Evolutionary conservation across 73 alveolate genomes (phyloP).

Genomic region (Symbiodinium pilosum): DNA sequence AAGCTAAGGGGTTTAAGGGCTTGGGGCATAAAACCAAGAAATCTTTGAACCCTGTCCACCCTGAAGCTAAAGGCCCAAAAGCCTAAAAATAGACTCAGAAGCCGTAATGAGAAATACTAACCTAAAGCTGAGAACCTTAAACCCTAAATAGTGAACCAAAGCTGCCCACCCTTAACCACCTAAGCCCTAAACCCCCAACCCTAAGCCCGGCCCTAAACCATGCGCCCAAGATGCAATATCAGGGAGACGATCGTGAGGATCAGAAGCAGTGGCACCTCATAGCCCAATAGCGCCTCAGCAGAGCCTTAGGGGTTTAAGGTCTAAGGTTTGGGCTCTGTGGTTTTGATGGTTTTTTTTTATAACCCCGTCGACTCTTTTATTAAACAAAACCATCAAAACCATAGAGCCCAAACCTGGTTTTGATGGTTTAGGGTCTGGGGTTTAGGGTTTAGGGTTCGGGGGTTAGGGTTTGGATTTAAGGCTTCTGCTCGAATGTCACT

Average conservation of each 20-base stretch:
- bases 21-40: neutral
- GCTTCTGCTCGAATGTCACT: too few relatives aligned
- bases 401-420: neutral
- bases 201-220: neutral
- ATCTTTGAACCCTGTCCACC: neutral
- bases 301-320: neutral
- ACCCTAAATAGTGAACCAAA: neutral
- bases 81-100: too few relatives aligned
- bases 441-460: too few relatives aligned
- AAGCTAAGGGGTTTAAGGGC: too few relatives aligned
- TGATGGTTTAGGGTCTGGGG: neutral
- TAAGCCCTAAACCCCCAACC: neutral
- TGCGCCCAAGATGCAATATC: neutral
- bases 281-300: conserved; percentile 45
- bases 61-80: too few relatives aligned
- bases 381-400: neutral
- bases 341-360: too few relatives aligned
- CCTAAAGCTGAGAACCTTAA: too few relatives aligned
- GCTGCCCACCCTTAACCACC: neutral
- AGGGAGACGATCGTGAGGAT: conserved; percentile 29
- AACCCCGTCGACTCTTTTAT: neutral
- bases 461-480: too few relatives aligned
- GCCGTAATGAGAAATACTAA: too few relatives aligned
- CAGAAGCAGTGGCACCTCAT: conserved; percentile 65
- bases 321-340: neutral